phyloP scores from a whole-genome alignment of 2,329 filamentous ascomycete genomes.

The Chalaropsis ovoidea region DNA sequence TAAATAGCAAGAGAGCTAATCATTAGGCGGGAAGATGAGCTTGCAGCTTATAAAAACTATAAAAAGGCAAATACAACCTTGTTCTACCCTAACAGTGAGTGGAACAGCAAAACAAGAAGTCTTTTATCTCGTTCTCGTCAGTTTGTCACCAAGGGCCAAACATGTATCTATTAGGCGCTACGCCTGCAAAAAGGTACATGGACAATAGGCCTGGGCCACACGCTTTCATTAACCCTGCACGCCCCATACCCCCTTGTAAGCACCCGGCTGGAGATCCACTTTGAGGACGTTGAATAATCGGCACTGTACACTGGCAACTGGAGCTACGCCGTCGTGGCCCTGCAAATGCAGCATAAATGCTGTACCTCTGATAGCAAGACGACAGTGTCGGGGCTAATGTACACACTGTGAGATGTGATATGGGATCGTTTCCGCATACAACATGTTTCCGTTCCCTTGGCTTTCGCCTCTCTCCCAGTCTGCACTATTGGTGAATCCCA shows the following conservation, averaged over 20 bases:
- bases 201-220: not conserved
- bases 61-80: too few relatives aligned
- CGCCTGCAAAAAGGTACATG: not conserved
- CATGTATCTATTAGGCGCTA: not conserved
- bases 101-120: too few relatives aligned
- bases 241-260: not conserved
- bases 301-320: constrained; percentile 8
- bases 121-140: too few relatives aligned
- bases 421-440: not conserved
- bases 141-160: too few relatives aligned
- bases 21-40: too few relatives aligned
- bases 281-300: not conserved
- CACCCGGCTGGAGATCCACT: not conserved
- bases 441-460: not conserved
- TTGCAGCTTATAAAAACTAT: too few relatives aligned
- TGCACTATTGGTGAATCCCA: not conserved
- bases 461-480: not conserved
- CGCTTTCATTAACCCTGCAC: not conserved
- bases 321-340: not conserved
- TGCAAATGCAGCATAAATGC: not conserved
- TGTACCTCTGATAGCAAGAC: not conserved
- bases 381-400: not conserved
- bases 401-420: not conserved
- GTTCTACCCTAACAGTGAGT: too few relatives aligned
- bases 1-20: too few relatives aligned